Evolutionary conservation across 805 yeast species (phyloP).

Genomic region (Cyberlindnera euphorbiae): DNA sequence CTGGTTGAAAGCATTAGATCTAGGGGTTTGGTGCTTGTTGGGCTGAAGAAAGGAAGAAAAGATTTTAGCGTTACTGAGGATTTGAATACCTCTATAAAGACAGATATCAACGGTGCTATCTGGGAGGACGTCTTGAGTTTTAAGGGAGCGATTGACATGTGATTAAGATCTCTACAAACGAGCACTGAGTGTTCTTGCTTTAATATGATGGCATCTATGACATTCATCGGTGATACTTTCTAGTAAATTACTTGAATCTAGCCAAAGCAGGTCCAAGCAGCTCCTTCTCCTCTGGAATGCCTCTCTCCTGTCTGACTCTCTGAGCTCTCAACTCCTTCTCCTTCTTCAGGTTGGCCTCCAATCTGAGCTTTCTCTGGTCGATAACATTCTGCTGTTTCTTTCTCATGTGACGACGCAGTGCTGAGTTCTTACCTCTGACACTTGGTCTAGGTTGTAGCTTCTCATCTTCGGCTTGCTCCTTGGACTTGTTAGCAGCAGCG

Average conservation of each 20-base stretch:
- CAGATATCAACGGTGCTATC: slow-evolving; percentile 57
- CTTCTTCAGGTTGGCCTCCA: slow-evolving; percentile 65
- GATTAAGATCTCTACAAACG: no score
- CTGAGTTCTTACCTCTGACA: slow-evolving; percentile 76
- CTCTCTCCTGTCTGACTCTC: slow-evolving; percentile 38
- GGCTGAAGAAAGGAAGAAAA: slow-evolving; percentile 39
- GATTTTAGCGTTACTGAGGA: slow-evolving; percentile 14
- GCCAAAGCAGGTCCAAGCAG: slow-evolving; percentile 36
- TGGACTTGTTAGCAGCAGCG: slow-evolving; percentile 35
- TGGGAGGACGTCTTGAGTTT: slow-evolving; percentile 61
- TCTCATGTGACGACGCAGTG: slow-evolving; percentile 72
- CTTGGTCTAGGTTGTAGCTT: slow-evolving; percentile 50
- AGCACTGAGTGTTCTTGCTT: no score
- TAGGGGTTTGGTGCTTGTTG: slow-evolving; percentile 81
- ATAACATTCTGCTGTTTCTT: slow-evolving; percentile 82
- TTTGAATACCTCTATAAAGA: slow-evolving; percentile 6
- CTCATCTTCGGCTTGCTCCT: slow-evolving; percentile 37
- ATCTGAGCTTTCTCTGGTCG: slow-evolving; percentile 75
- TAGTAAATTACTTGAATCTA: slow-evolving; percentile 29
- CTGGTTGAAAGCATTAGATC: slow-evolving; percentile 70
- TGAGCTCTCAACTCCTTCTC: slow-evolving; percentile 70
- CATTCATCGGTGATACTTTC: not conserved
- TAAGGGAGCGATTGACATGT: slow-evolving; percentile 53
- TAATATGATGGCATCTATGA: not conserved
- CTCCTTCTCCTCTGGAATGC: slow-evolving; percentile 47